Evolutionary conservation across 768 basidiomycete genomes (phyloP).

Genomic region (Lanmaoa pseudosensibilis): DNA sequence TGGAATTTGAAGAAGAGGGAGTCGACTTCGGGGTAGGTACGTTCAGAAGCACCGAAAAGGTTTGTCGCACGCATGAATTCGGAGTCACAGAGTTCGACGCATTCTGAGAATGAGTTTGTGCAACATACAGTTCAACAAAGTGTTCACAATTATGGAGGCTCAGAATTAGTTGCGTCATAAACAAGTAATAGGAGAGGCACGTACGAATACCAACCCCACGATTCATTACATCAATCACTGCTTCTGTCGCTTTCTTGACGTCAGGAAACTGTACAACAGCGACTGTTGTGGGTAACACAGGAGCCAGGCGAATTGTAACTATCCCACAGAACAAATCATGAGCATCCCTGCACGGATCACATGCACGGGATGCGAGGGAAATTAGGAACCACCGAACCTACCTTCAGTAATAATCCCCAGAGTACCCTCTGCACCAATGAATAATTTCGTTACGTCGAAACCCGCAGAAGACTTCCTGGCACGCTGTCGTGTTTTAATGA

Average conservation of each 20-base stretch:
- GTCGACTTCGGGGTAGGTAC: slow-evolving; percentile 62
- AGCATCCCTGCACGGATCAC: not conserved
- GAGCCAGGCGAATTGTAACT: slow-evolving; percentile 83
- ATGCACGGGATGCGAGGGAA: not conserved
- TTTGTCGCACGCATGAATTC: slow-evolving; percentile 65
- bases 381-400: slow-evolving; percentile 16
- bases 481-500: slow-evolving; percentile 83
- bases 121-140: not conserved
- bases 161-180: not conserved
- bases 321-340: not conserved
- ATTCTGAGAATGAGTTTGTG: slow-evolving; percentile 49
- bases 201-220: slow-evolving; percentile 74
- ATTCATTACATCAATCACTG: slow-evolving; percentile 71
- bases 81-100: slow-evolving; percentile 80
- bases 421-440: slow-evolving; percentile 82
- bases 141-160: not conserved
- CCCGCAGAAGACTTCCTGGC: slow-evolving; percentile 86
- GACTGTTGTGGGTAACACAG: slow-evolving; percentile 77
- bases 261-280: slow-evolving; percentile 81
- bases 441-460: slow-evolving; percentile 81
- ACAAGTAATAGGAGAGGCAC: slow-evolving; percentile 25
- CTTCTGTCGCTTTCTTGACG: slow-evolving; percentile 71
- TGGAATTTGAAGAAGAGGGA: slow-evolving; percentile 89
- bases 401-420: slow-evolving; percentile 90
- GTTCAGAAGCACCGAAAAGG: slow-evolving; percentile 50